Base-by-base conservation (phyloP, 1,139 yeast genomes). In the Diutina neorugosa region DNA sequence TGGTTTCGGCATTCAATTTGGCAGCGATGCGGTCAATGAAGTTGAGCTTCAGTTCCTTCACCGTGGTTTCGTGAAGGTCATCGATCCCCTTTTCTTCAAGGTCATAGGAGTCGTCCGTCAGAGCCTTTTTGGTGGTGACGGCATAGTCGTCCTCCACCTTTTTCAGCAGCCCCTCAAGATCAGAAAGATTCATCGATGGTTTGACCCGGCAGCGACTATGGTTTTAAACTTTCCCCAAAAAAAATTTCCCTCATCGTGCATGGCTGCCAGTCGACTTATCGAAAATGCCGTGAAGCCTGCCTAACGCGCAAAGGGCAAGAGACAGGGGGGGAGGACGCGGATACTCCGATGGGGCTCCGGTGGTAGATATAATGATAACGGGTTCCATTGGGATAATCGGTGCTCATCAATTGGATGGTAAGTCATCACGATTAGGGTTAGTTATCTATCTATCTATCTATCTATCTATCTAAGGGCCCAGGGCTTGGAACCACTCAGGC, bases 1-100 rank as follows among this genome's bases (percentile, higher is more conserved):
- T 78, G 40, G 82, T 75, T 68, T 85, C 91, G 52, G 80, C 82
- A 56, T 73, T 72, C 57, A 74, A 61, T 57, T 64, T 65, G 31
- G 61, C 62, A 14, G 77, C 77, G 57, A 64, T 27, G 18, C 53
- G 51, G 57, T 57, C 55, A 54, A 57, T 27, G 40, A 27, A 27
- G 16, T 25, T 46, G 40, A 46, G 40, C 23, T 46, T 46, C 50
- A 46, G 50, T 9, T 46, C 50, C 40, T 46, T n/a, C 14, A 46
- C 50, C n/a, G 16, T 14, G 23, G 50, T 27, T 11, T 46, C 37
- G 5, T 46, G 21, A 9, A 42, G 19, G 25, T 42, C 44, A 27
- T 46, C 50, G 21, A 25, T 25, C 7, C 37, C 27, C 16, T 46
- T 46, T 11, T 46, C 50, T 27, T 25, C 20, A 5, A 16, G 20